A percentile compares a stretch with the other conserved stretches of the same genome.
phyloP scores from a whole-genome alignment of 805 yeast species.

The Millerozyma acaciae region DNA sequence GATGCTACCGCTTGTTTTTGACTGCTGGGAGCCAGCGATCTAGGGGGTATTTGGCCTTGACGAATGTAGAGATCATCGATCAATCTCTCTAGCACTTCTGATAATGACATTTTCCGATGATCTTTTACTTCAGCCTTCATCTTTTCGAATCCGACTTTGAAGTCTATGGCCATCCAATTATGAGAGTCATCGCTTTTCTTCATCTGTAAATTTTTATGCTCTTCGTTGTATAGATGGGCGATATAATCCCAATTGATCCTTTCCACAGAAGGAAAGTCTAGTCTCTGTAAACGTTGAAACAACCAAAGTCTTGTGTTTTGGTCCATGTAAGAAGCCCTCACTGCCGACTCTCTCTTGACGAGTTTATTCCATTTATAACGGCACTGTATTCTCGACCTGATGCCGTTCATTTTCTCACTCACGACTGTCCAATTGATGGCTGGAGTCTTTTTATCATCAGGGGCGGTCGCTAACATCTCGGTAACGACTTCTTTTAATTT shows the following conservation, averaged over 20 bases:
- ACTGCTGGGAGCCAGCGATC: slow-evolving; percentile 1
- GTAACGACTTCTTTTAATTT: slow-evolving; percentile 38
- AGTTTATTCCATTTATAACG: slow-evolving; percentile 93
- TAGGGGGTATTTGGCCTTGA: slow-evolving; percentile 5
- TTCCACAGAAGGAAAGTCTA: slow-evolving; percentile 21
- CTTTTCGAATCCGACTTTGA: slow-evolving; percentile 57
- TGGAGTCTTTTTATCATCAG: slow-evolving; percentile 18
- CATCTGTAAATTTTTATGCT: slow-evolving; percentile 7
- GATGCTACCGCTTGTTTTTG: slow-evolving; percentile 2
- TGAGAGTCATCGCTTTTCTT: slow-evolving; percentile 5
- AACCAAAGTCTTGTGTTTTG: slow-evolving; percentile 35
- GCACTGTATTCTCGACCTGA: slow-evolving; percentile 88
- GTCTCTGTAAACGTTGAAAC: slow-evolving; percentile 24
- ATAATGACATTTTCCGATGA: slow-evolving; percentile 12
- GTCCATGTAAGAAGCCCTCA: slow-evolving; percentile 31
- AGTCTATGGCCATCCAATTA: slow-evolving; percentile 58
- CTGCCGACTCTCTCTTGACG: slow-evolving; percentile 49
- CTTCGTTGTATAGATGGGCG: slow-evolving; percentile 24
- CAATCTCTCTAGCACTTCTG: slow-evolving; percentile 12
- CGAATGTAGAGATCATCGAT: slow-evolving; percentile 10
- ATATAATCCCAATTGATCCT: slow-evolving; percentile 35
- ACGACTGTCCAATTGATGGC: slow-evolving; percentile 88
- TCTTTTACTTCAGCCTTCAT: slow-evolving; percentile 53
- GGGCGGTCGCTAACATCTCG: slow-evolving; percentile 13
- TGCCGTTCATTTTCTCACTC: slow-evolving; percentile 84